Base-by-base conservation (phyloP, 2,329 filamentous ascomycete genomes). In the Monascus ruber region DNA sequence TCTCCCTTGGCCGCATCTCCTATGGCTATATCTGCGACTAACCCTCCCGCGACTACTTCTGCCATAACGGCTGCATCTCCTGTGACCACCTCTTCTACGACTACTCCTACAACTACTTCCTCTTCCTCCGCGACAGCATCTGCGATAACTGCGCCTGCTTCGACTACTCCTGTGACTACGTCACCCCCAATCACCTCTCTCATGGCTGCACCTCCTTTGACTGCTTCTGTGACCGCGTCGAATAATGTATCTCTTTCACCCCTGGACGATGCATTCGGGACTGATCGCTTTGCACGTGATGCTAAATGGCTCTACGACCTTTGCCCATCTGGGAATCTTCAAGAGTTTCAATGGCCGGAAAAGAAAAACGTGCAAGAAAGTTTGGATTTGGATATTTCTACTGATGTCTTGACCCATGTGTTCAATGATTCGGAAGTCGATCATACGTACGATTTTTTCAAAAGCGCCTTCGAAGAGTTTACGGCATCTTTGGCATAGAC, bases 241-340 rank as follows among this genome's bases (percentile, higher is more conserved):
- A 42, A 51, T 25, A 40, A 42, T 9, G n/a, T 26, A 36, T 24
- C 29, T 24, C 36, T 38, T 35, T 37, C 34, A 33, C 9, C n/a
- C 17, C 10, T 38, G n/a, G 37, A 42, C 24, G 34, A 47, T 32
- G 35, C 39, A 26, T 53, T 54, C n/a, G 50, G 50, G 2, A 45
- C 52, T 31, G 50, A 53, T 32, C 33, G 51, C 31, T 52, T 48
- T 38, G 51, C 47, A 24, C 41, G 42, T 6, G 52, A 56, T 36
- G 52, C 50, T 9, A 42, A 52, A 26, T 55, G 52, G 52, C 43
- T 56, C 8, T 52, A 45, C 38, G 42, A 50, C 7, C 44, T 47
- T 6, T 55, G 51, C 26, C 51, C 54, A 10, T 46, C 47, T 31
- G 53, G 51, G 24, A 45, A 56, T 31, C 44, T 56, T 17, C 11